Evolutionary conservation across 1,284 basidiomycete genomes (phyloP).

Genomic region (Puccinia hordei): DNA sequence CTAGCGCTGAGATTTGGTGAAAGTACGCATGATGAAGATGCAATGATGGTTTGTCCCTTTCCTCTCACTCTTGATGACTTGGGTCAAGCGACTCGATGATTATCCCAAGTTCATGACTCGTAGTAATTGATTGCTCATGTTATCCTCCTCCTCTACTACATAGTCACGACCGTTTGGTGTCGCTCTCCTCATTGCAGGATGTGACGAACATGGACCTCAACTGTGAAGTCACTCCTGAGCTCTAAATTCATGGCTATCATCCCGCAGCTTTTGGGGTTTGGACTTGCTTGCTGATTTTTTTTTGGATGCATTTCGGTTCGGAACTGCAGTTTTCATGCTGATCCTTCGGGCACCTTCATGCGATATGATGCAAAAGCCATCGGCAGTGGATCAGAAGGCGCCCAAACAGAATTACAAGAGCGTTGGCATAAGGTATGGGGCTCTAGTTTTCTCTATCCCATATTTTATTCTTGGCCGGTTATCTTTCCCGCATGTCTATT

Average conservation of each 20-base stretch:
- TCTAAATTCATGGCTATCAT: background rate
- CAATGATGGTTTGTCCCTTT: conserved; percentile 74
- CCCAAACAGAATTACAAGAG: conserved; percentile 94
- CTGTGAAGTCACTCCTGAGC: conserved; percentile 64
- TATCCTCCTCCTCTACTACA: background rate
- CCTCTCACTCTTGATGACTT: background rate
- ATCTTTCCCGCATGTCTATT: background rate
- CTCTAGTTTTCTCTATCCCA: background rate
- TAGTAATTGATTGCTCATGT: background rate
- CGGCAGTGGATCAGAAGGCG: conserved; percentile 95
- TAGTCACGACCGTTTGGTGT: conserved; percentile 97
- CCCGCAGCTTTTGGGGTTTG: background rate
- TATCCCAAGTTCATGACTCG: background rate
- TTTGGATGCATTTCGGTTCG: conserved; percentile 40
- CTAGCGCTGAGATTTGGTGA: conserved; percentile 96
- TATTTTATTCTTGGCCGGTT: background rate
- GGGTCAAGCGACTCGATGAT: background rate
- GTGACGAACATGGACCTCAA: conserved; percentile 94
- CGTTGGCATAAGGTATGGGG: conserved; percentile 85
- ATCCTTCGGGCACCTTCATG: conserved; percentile 98
- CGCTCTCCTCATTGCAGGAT: conserved; percentile 90
- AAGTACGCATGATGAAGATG: conserved; percentile 84
- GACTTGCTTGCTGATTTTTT: background rate
- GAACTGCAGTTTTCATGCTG: conserved; percentile 81
- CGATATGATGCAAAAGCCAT: conserved; percentile 98